Evolutionary conservation across 495 filamentous ascomycete genomes (phyloP), one percentile per base, ranked within the genome.

Genomic region (Friedmanniomyces endolithicus): DNA sequence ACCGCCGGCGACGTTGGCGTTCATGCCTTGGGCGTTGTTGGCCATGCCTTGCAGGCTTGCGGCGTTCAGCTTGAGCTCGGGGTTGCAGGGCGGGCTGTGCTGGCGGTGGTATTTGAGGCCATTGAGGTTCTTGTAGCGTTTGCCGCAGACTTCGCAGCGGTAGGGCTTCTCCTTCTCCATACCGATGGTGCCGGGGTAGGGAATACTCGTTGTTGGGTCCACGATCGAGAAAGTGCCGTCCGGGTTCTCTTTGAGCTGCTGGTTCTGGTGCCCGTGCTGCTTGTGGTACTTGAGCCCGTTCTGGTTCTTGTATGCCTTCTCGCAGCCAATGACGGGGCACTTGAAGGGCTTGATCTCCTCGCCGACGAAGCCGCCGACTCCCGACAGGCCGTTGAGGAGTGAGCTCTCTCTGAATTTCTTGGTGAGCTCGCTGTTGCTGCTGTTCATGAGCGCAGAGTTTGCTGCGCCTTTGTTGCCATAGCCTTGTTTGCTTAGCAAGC

Each of bases 121-220:
- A 57, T 99, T 99, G 48, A 99, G 70, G 65, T 99, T 99, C 81
- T 99, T 99, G 74, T 99, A 99, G 23, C 92, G 83, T 73, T 99
- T 99, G 59, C 92, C 90, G 65, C 92, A 99, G 16, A 87, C 80
- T 48, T 96, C 88, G 69, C 92, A 99, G 64, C 87, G 86, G 70
- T 97, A 96, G 6, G 92, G 92, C 70, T 99, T 99, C 72, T 96
- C 89, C 68, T 97, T 99, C 71, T 99, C 92, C 94, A 99, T 99
- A 9, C 94, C 94, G 11, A 94, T 74, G 9, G 94, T 96, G 50
- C 94, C 94, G 0, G 92, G 90, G 57, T 96, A 97, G 0, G 92
- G 92, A 0, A 85, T 75, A 22, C 87, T 89, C 6, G 94, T 97
- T 59, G 95, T 87, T 0, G 92, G 94, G 63, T 99, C 94, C 48